phyloP scores from a whole-genome alignment of 2,329 filamentous ascomycete species.

The Diplodia mutila region DNA sequence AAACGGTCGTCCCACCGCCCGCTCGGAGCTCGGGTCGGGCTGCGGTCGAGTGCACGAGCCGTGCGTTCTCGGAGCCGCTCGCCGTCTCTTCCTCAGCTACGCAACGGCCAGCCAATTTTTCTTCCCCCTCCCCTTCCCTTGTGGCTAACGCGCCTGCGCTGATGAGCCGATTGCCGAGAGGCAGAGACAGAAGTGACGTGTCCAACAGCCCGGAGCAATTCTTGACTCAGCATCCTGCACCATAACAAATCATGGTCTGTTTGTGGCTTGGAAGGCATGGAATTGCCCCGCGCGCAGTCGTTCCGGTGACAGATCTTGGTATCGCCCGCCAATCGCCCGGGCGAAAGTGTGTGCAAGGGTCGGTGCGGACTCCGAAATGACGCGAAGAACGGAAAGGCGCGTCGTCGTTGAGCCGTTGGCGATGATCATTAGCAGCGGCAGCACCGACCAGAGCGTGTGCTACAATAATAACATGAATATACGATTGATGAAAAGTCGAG shows the following conservation, averaged over 20 bases:
- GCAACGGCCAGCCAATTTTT: not conserved
- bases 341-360: not conserved
- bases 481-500: too few species aligned
- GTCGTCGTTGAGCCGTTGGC: not conserved
- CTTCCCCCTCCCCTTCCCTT: not conserved
- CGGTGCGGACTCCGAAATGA: slow-evolving; percentile 4
- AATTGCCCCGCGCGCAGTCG: not conserved
- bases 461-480: too few species aligned
- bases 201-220: not conserved
- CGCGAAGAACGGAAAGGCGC: not conserved
- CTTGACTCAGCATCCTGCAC: slow-evolving; percentile 6
- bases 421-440: too few species aligned
- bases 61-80: slow-evolving; percentile 20
- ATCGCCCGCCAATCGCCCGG: not conserved
- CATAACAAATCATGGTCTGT: not conserved
- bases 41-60: slow-evolving; percentile 17
- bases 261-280: slow-evolving; percentile 7
- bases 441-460: too few species aligned
- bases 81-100: not conserved
- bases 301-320: slow-evolving; percentile 6
- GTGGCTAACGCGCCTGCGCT: not conserved
- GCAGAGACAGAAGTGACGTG: slow-evolving; percentile 5
- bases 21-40: slow-evolving; percentile 6
- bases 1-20: slow-evolving; percentile 1
- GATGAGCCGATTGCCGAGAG: not conserved